phyloP scores from a whole-genome alignment of 1,284 basidiomycete species.

The Apiotrichum brassicae region DNA sequence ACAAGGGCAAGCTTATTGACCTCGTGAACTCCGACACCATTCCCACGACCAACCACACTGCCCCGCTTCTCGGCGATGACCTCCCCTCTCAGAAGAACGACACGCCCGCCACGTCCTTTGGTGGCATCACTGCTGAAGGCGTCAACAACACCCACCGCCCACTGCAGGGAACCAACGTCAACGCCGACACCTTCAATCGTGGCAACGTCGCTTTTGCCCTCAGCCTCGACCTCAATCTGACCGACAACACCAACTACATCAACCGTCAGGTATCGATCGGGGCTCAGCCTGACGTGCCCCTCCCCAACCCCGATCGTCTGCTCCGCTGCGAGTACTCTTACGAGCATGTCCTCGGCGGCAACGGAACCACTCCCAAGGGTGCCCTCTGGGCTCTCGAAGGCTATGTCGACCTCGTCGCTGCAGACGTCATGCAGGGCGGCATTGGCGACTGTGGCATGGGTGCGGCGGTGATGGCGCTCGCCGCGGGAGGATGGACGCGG shows the following conservation, averaged over 20 bases:
- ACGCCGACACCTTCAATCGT: not conserved
- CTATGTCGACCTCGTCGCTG: slow-evolving; percentile 20
- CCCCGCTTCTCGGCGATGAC: not conserved
- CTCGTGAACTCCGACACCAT: slow-evolving; percentile 4
- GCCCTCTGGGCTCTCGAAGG: slow-evolving; percentile 22
- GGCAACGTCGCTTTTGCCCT: not conserved
- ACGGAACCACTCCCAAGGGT: slow-evolving; percentile 8
- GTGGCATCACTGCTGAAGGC: not conserved
- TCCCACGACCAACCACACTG: slow-evolving; percentile 7
- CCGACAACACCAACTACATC: slow-evolving; percentile 11
- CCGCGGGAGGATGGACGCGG: slow-evolving; percentile 10
- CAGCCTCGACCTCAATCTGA: not conserved
- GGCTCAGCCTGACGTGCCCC: not conserved
- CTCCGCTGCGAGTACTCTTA: slow-evolving; percentile 12
- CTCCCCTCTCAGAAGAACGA: slow-evolving; percentile 2
- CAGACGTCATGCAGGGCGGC: slow-evolving; percentile 17
- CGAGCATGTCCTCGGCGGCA: slow-evolving; percentile 18
- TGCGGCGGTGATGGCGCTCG: slow-evolving; percentile 14
- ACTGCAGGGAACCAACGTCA: slow-evolving; percentile 10
- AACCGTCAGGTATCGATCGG: slow-evolving; percentile 1
- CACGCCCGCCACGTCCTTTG: slow-evolving; percentile 3
- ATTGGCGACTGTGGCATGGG: slow-evolving; percentile 25
- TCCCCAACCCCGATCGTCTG: not conserved
- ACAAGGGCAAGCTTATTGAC: slow-evolving; percentile 1
- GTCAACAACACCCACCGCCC: slow-evolving; percentile 1